phyloP scores from a whole-genome alignment of 2,329 filamentous ascomycete genomes.

The Calonectria multiphialidica region DNA sequence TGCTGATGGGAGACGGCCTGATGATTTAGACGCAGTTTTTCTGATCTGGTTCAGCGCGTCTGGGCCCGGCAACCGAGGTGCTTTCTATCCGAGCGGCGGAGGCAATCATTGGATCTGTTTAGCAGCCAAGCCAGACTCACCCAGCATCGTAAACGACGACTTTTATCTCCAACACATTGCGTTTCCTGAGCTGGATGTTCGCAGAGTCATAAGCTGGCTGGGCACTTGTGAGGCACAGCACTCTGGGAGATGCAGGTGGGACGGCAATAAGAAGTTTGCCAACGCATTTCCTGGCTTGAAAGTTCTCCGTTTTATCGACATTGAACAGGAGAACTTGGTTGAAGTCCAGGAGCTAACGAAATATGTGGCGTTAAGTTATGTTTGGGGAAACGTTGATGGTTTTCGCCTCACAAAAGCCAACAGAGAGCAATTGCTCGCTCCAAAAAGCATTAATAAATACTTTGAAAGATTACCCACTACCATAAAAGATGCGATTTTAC shows the following conservation, averaged over 20 bases:
- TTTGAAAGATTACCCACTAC: not conserved
- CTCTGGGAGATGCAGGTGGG: not conserved
- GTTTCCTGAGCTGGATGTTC: not conserved
- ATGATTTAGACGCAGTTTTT: no score
- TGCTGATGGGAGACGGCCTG: no score
- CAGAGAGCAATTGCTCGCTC: not conserved
- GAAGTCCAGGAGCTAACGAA: not conserved
- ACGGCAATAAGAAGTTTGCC: not conserved
- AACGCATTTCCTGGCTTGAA: conserved; percentile 10
- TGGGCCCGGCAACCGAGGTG: not conserved
- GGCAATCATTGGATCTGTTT: not conserved
- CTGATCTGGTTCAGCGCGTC: not conserved
- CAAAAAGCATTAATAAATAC: not conserved
- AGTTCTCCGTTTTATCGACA: conserved; percentile 15
- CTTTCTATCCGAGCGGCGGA: not conserved
- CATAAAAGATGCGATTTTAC: not conserved
- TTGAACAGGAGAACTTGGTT: not conserved
- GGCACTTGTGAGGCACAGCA: not conserved
- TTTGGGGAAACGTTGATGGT: conserved; percentile 21
- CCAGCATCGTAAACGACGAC: not conserved
- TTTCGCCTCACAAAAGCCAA: conserved; percentile 24
- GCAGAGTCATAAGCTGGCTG: not conserved
- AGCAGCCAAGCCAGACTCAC: not conserved
- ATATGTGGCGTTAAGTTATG: conserved; percentile 28
- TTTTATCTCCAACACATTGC: not conserved